Evolutionary conservation across 768 basidiomycete species (phyloP), one percentile per base, ranked within the genome.

Genomic region (Podaxis carcinomalis): DNA sequence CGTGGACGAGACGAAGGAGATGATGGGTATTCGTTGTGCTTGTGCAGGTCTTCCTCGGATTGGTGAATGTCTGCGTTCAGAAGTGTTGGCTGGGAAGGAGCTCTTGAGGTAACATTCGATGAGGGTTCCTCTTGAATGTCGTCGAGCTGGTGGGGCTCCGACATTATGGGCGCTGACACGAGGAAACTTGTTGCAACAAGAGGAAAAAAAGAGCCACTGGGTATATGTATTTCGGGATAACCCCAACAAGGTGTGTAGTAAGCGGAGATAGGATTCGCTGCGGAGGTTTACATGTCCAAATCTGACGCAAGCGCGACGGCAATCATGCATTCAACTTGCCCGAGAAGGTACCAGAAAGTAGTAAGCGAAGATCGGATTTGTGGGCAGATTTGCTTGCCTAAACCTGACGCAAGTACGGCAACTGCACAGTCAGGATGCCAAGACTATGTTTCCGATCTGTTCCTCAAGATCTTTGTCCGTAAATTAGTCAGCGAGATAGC

Each of bases 81-180:
- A 25, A 40, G 50, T 14, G 39, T 40, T 7, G 57, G 50, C 21
- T 39, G 57, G 39, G 37, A 51, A 19, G 57, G 21, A 23, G 50
- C 5, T 9, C 51, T 23, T 5, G 62, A 65, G 52, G 46, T 23
- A 27, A 19, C 16, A 10, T 42, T 52, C 16, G 62, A 51, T 21
- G 36, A 27, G 6, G 64, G 5, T 51, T 63, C 64, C 56, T 63
- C 62, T 37, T 28, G 36, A 21, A 65, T 61, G 37, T 51, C 62
- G 13, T 21, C 23, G 32, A 62, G 53, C 5, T 5, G 57, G 32
- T 40, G 39, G 10, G 19, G 42, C 32, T 62, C 64, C 21, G 64
- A 19, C 64, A 62, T 62, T 37, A 9, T 21, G 6, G 37, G 21
- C 44, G 50, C 21, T 25, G 25, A 2, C 1, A 37, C 13, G 52